Evolutionary conservation across 306 rosid species (phyloP), one percentile per base, ranked within the genome.

Genomic region (Cucurbita ficifolia): DNA sequence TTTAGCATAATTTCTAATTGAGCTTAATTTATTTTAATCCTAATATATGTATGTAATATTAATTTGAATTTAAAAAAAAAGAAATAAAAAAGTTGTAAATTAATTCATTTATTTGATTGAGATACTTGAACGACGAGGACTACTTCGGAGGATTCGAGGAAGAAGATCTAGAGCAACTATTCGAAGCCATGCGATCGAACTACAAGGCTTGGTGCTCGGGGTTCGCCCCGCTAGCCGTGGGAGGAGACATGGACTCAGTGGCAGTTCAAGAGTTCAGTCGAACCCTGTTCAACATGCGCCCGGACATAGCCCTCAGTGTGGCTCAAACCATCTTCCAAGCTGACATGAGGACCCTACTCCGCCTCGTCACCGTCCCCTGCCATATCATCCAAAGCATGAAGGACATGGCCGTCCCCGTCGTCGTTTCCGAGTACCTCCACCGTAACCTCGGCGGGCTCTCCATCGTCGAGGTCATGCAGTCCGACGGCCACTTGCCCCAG

Each of bases 141-240:
- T 92, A 89, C 88, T 92, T 78, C 18, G 97, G 96, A 39, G 97
- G 97, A 0, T 89, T 92, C 50, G 96, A 89, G 82, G 86, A 83
- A 72, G 94, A 92, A 76, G 96, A 89, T 42, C 61, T 89, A 21
- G 76, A 85, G 50, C 92, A 92, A 45, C 78, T 92, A 13, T 92
- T 89, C 75, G 70, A 81, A 8, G 97, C 92, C 1, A 92, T 92
- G 75, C 63, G 78, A 35, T 76, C 87, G 21, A 92, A 92, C 74
- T 87, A 87, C 88, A 85, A 92, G 79, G 94, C 97, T 0, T 92
- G 97, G 97, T 92, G 97, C 62, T 69, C 72, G 0, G 97, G 97
- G 0, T 92, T 89, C 22, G 97, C 97, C 0, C 97, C 97, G 0
- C 67, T 92, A 3, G 88, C 87, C 0, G 96, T 92, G 1, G 96